Conservation (phyloP, 73 alveolate species). For the Paramecium sexaurelia region DNA sequence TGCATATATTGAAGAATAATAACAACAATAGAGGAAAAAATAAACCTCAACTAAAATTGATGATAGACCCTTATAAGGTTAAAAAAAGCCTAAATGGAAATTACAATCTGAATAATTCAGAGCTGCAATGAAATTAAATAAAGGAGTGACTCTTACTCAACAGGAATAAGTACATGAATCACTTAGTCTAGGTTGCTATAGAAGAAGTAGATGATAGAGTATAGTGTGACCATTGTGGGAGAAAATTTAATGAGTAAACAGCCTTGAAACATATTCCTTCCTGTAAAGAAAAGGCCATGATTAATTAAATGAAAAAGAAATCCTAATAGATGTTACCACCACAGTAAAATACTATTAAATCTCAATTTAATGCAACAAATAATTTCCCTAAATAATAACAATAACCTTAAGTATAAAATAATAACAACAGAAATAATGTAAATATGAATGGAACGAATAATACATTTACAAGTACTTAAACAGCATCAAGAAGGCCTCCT, state of each 20-base stretch:
- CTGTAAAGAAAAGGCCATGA: constrained; percentile 58
- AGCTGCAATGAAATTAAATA: constrained; percentile 37
- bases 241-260: constrained; percentile 65
- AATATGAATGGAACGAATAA: constrained; percentile 2
- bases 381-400: neutral
- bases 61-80: constrained; percentile 24
- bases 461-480: neutral
- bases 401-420: neutral
- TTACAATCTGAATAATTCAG: constrained; percentile 62
- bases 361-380: neutral
- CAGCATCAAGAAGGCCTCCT: constrained; percentile 17
- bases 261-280: constrained; percentile 63
- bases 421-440: neutral
- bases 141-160: constrained; percentile 37
- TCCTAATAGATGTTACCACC: neutral
- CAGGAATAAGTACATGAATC: constrained; percentile 51
- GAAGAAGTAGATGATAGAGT: constrained; percentile 60
- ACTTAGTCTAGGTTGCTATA: neutral
- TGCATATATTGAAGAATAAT: constrained; percentile 22
- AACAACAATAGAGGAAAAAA: neutral
- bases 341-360: neutral
- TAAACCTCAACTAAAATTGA: neutral
- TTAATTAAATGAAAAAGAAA: constrained; percentile 14
- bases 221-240: constrained; percentile 66
- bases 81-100: constrained; percentile 68